A percentile compares a stretch with the other conserved stretches of the same genome.
phyloP scores from a whole-genome alignment of 2,329 filamentous ascomycete genomes.

The Tolypocladium cylindrosporum region DNA sequence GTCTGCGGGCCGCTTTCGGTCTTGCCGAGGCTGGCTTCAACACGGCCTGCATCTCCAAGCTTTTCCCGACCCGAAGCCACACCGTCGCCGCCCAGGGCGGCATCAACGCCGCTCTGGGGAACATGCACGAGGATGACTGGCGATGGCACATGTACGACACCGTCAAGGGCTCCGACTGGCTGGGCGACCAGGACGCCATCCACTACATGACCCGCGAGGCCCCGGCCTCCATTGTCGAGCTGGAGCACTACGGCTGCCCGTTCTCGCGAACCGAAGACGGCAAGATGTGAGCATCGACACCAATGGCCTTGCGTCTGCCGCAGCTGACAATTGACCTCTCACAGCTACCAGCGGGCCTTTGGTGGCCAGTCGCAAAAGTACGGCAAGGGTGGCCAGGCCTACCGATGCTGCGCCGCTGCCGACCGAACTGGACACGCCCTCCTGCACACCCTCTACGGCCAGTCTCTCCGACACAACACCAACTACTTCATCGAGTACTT shows the following conservation, averaged over 20 bases:
- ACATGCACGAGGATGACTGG: constrained; percentile 98
- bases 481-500: constrained; percentile 99
- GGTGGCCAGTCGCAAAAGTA: constrained; percentile 93
- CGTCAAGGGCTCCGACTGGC: constrained; percentile 95
- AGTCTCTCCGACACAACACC: constrained; percentile 93
- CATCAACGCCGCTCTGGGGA: constrained; percentile 81
- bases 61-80: constrained; percentile 78
- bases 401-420: constrained; percentile 91
- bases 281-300: constrained; percentile 59
- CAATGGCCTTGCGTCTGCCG: too few relatives aligned
- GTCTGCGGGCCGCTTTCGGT: constrained; percentile 75
- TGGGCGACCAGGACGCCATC: constrained; percentile 94
- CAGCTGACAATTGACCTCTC: constrained; percentile 5
- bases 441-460: constrained; percentile 95
- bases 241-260: constrained; percentile 95
- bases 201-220: constrained; percentile 98
- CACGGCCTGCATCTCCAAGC: constrained; percentile 78
- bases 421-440: constrained; percentile 96
- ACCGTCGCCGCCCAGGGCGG: constrained; percentile 76
- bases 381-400: constrained; percentile 95
- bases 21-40: constrained; percentile 84
- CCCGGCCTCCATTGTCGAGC: constrained; percentile 81
- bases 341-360: constrained; percentile 90
- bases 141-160: constrained; percentile 99
- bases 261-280: constrained; percentile 96